Evolutionary conservation across 2,329 filamentous ascomycete genomes (phyloP).

Genomic region (Claviceps arundinis): DNA sequence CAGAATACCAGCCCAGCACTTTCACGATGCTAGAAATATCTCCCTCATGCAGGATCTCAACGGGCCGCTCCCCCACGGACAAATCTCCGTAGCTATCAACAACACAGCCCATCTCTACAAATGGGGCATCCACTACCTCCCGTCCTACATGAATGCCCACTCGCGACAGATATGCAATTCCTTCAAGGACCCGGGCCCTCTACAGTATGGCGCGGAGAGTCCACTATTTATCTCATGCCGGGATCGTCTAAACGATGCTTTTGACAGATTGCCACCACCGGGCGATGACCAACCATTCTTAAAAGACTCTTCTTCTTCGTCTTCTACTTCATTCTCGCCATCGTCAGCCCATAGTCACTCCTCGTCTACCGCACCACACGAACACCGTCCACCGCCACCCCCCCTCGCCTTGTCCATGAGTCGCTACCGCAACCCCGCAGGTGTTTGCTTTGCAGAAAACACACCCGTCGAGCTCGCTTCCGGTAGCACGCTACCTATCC

Average conservation of each 20-base stretch:
- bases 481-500: slow-evolving; percentile 25
- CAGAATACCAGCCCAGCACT: slow-evolving; percentile 3
- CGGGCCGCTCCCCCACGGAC: slow-evolving; percentile 30
- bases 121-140: slow-evolving; percentile 48
- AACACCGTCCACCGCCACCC: slow-evolving; percentile 10
- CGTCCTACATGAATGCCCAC: slow-evolving; percentile 42
- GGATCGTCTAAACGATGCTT: slow-evolving; percentile 33
- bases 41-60: slow-evolving; percentile 37
- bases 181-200: slow-evolving; percentile 47
- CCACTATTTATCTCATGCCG: slow-evolving; percentile 38
- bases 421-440: slow-evolving; percentile 25
- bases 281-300: neutral
- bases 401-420: slow-evolving; percentile 24
- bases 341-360: too few species aligned
- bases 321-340: too few species aligned
- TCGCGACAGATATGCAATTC: slow-evolving; percentile 44
- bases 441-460: slow-evolving; percentile 40
- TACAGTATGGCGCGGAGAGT: slow-evolving; percentile 37
- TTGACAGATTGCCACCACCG: slow-evolving; percentile 33
- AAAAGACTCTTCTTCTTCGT: too few species aligned
- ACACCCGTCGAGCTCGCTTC: slow-evolving; percentile 32
- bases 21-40: slow-evolving; percentile 25
- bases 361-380: too few species aligned
- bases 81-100: slow-evolving; percentile 35
- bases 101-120: slow-evolving; percentile 23